Percentiles rank a stretch among this genome's conserved stretches.
phyloP scores from a whole-genome alignment of 768 basidiomycete genomes.

The Russula emetica region DNA sequence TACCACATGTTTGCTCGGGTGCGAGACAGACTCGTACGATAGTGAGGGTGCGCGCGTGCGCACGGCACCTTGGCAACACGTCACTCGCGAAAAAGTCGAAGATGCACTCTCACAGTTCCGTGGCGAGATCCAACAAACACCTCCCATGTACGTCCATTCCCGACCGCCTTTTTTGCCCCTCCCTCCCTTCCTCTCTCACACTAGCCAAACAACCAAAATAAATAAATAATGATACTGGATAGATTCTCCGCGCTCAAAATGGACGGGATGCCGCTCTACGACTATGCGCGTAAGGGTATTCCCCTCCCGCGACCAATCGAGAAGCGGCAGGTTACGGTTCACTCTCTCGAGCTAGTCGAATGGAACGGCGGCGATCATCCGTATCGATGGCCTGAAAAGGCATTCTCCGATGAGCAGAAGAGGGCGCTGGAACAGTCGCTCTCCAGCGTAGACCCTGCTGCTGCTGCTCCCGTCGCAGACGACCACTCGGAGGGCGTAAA shows the following conservation, averaged over 20 bases:
- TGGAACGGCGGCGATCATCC: slow-evolving; percentile 76
- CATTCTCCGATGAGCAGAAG: slow-evolving; percentile 64
- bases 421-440: slow-evolving; percentile 64
- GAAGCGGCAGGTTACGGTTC: slow-evolving; percentile 73
- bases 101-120: slow-evolving; percentile 63
- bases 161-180: neutral
- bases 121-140: slow-evolving; percentile 85
- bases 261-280: slow-evolving; percentile 93
- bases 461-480: slow-evolving; percentile 33
- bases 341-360: slow-evolving; percentile 70
- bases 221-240: neutral
- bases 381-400: slow-evolving; percentile 72
- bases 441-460: slow-evolving; percentile 43
- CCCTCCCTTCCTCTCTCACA: neutral
- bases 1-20: slow-evolving; percentile 87
- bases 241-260: slow-evolving; percentile 99
- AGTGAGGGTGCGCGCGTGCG: slow-evolving; percentile 80
- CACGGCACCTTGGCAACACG: slow-evolving; percentile 73
- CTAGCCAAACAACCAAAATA: neutral
- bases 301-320: slow-evolving; percentile 95
- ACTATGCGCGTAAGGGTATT: slow-evolving; percentile 88
- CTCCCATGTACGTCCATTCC: slow-evolving; percentile 68
- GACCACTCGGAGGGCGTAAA: slow-evolving; percentile 27
- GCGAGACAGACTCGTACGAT: slow-evolving; percentile 93
- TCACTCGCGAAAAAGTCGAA: slow-evolving; percentile 75